These are phyloP conservation scores for Cercospora canescens DNA, from an alignment of 2,329 filamentous ascomycete species.

Conservation along the genomic window DNA sequence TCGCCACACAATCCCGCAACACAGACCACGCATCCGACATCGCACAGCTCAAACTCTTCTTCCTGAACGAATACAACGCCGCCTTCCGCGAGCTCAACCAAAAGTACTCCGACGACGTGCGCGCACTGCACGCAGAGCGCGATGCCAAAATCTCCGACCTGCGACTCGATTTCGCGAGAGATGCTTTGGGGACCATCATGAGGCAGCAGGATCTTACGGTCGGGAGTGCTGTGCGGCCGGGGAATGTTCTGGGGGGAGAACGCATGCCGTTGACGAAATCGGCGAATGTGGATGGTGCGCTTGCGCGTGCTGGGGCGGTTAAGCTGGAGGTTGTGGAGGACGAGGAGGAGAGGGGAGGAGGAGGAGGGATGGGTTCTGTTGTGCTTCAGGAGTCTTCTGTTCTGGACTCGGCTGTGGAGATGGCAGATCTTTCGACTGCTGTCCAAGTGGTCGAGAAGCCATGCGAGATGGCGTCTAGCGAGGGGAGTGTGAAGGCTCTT, in stretches of 20 bases:
- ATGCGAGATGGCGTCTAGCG: background rate
- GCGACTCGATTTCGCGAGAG: background rate
- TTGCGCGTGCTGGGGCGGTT: background rate
- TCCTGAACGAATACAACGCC: background rate
- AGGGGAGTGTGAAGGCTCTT: too few relatives aligned
- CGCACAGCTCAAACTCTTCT: background rate
- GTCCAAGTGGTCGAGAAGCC: background rate
- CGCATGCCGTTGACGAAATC: too few relatives aligned
- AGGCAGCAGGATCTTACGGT: background rate
- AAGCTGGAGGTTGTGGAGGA: background rate
- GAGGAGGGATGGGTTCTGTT: too few relatives aligned
- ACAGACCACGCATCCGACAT: background rate
- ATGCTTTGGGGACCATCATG: background rate
- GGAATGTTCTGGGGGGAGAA: too few relatives aligned
- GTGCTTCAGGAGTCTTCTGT: background rate
- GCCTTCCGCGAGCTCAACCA: background rate
- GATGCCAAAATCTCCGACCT: background rate
- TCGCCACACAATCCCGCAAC: background rate
- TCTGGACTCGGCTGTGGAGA: background rate
- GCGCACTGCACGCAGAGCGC: background rate
- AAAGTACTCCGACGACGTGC: background rate
- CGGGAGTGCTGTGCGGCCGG: background rate
- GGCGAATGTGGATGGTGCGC: background rate
- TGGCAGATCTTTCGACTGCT: background rate
- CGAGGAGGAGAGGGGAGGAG: too few relatives aligned